Evolutionary conservation across 2,329 filamentous ascomycete species (phyloP).

Genomic region (Corynespora cassiicola): DNA sequence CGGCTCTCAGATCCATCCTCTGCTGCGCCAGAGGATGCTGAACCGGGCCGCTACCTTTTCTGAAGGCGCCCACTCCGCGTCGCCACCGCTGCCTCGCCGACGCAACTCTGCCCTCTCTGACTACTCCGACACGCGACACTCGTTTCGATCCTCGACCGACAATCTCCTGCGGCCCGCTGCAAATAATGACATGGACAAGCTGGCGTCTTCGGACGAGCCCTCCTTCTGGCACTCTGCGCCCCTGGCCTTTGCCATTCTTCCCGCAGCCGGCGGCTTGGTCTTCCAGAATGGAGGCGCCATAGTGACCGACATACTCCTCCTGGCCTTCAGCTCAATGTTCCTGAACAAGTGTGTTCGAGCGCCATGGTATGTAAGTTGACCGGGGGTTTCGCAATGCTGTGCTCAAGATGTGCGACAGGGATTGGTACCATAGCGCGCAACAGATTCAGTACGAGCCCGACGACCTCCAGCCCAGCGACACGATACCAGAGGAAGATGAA

Average conservation of each 20-base stretch:
- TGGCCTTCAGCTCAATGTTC: conserved; percentile 82
- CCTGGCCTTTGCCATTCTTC: conserved; percentile 81
- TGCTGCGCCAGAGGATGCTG: conserved; percentile 42
- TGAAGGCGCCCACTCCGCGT: conserved; percentile 32
- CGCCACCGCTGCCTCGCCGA: conserved; percentile 53
- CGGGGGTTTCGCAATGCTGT: conserved; percentile 4
- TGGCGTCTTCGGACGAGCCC: conserved; percentile 56
- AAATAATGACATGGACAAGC: conserved; percentile 32
- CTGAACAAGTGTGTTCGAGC: conserved; percentile 91
- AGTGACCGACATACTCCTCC: conserved; percentile 82
- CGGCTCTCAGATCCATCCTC: conserved; percentile 32
- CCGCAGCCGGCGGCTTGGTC: conserved; percentile 82
- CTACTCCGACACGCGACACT: conserved; percentile 72
- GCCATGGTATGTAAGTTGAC: conserved; percentile 71
- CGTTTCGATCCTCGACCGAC: conserved; percentile 70
- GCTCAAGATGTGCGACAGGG: conserved; percentile 42
- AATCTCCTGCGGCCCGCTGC: conserved; percentile 66
- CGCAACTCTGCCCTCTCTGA: conserved; percentile 83
- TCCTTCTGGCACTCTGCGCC: conserved; percentile 82
- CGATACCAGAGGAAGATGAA: conserved; percentile 38
- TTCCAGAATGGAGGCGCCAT: conserved; percentile 85
- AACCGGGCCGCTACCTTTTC: conserved; percentile 43
- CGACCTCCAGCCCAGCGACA: conserved; percentile 22
- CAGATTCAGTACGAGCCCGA: conserved; percentile 34
- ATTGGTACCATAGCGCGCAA: conserved; percentile 61